Evolutionary conservation across 495 filamentous ascomycete genomes (phyloP), one percentile per base, ranked within the genome.

Genomic region (Penicillium lividum): DNA sequence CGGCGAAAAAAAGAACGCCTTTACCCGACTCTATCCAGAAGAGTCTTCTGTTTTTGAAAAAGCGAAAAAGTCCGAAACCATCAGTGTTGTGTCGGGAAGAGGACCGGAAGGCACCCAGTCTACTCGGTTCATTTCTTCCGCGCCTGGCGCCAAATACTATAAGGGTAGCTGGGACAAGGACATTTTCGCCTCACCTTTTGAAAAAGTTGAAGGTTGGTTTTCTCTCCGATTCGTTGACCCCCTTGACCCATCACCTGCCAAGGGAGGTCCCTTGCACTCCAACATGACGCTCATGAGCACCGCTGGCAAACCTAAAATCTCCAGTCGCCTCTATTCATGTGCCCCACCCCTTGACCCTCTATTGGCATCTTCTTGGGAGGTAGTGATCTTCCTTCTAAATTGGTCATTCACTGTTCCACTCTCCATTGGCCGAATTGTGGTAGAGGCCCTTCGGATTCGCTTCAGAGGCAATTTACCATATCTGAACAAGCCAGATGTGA

Each of bases 1-100:
- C 62, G 83, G 80, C 55, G 89, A 93, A 68, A 82, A 86, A 51
- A 81, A 86, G 28, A 83, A 59, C 42, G 47, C 56, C 10, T 60
- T 68, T n/a, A 54, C 53, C 16, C 59, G 62, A 27, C 33, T 68
- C 11, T 54, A 27, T 29, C 42, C 44, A 9, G 57, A 60, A 40
- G 31, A 51, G 18, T 50, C 38, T 8, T 42, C 29, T 9, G n/a
- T 30, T 7, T 44, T 54, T 29, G 42, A 34, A 11, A n/a, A 22
- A 27, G 46, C 27, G 30, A 52, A 38, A 31, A 27, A 10, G 13
- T 34, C 13, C 10, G 25, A 44, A 27, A 36, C n/a, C 6, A 9
- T 58, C 22, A 22, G 16, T 13, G 45, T 15, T 25, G 18, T n/a
- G 3, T 15, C 28, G 10, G 47, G 16, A 38, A 58, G 28, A 53